A percentile compares a stretch with the other conserved stretches of the same genome.
Evolutionary conservation across 768 basidiomycete species (phyloP).

Genomic region (Arthromyces matolae): DNA sequence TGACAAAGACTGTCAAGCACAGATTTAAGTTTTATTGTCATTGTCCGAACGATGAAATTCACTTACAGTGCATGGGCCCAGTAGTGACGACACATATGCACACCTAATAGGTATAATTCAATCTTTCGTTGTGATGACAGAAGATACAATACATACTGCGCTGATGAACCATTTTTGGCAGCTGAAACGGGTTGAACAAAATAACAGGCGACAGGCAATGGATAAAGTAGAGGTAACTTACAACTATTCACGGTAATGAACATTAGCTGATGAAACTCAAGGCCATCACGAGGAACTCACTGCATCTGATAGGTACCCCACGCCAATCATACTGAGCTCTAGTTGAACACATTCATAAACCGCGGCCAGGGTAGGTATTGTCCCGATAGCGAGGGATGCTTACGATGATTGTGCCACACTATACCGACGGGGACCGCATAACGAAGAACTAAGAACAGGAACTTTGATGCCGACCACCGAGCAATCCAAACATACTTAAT

Average conservation of each 20-base stretch:
- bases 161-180: conserved; percentile 15
- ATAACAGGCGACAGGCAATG: background rate
- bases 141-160: conserved; percentile 7
- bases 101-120: conserved; percentile 18
- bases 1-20: conserved; percentile 33
- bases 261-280: background rate
- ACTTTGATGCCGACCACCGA: conserved; percentile 31
- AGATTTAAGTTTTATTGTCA: too few species aligned
- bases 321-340: conserved; percentile 5
- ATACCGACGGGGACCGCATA: conserved; percentile 33
- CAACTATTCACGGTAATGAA: conserved; percentile 8
- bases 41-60: too few species aligned
- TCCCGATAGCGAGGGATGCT: background rate
- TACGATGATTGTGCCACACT: conserved; percentile 12
- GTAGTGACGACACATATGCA: conserved; percentile 33
- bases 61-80: conserved; percentile 32
- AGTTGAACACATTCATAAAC: background rate
- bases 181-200: background rate
- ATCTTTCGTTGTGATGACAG: background rate
- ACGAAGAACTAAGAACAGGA: conserved; percentile 36
- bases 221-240: conserved; percentile 5
- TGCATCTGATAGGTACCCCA: background rate
- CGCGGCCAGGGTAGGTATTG: background rate
- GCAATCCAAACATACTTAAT: conserved; percentile 39
- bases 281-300: background rate